phyloP scores from a whole-genome alignment of 148 eudicot species.

The Simmondsia chinensis region DNA sequence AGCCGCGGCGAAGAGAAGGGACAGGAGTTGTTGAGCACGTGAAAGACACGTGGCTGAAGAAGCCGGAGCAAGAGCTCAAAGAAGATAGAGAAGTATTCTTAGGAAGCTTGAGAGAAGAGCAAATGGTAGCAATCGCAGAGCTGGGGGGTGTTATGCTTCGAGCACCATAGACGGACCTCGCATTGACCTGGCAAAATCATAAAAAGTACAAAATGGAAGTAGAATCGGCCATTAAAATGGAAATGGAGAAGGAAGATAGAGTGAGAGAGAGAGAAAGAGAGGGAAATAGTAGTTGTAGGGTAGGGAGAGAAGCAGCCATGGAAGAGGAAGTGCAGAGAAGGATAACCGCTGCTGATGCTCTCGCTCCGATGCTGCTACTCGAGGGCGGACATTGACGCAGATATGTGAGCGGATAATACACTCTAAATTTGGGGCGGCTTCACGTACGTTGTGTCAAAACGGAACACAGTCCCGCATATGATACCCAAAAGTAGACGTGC shows the following conservation, averaged over 20 bases:
- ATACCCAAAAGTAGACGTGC: too few relatives aligned
- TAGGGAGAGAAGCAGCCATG: conserved; percentile 43
- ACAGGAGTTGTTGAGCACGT: conserved; percentile 13
- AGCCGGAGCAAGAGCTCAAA: conserved; percentile 24
- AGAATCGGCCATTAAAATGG: not conserved
- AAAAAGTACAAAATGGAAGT: not conserved
- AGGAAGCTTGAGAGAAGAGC: conserved; percentile 12
- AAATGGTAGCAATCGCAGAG: not conserved
- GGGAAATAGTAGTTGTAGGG: too few relatives aligned
- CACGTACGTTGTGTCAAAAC: too few relatives aligned
- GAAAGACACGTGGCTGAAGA: conserved; percentile 18
- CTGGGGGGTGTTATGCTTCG: conserved; percentile 18
- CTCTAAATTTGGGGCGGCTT: too few relatives aligned
- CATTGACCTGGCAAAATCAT: conserved; percentile 34
- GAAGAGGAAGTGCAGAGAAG: not conserved
- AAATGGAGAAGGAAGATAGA: not conserved
- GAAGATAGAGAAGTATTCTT: conserved; percentile 22
- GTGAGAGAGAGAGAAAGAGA: not conserved
- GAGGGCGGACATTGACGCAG: too few relatives aligned
- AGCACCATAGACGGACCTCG: conserved; percentile 33
- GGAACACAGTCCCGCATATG: too few relatives aligned
- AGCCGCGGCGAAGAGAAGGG: conserved; percentile 14
- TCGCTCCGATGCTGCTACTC: too few relatives aligned
- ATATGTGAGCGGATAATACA: too few relatives aligned
- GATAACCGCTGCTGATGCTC: too few relatives aligned